Evolutionary conservation across 2,329 filamentous ascomycete species (phyloP), one percentile per base, ranked within the genome.

Genomic region (Colletotrichum echinochloae): DNA sequence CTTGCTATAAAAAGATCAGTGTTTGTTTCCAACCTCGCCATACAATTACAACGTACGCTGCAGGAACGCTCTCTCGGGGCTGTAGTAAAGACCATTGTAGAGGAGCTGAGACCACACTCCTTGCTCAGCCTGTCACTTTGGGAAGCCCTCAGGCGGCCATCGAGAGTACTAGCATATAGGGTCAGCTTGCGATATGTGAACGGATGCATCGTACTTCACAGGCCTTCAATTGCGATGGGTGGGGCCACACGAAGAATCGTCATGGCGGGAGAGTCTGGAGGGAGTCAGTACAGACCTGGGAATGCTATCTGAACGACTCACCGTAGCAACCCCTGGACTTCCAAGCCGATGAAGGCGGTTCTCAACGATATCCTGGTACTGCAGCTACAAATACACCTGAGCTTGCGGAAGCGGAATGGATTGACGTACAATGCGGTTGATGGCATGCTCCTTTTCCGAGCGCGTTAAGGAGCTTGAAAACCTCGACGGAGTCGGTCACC

Each of bases 401-500:
- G 39, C 39, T 41, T 41, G 39, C 39, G 39, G 9, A 18, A 44
- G 41, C 20, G 41, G 41, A n/a, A 20, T n/a, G 7, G 41, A 44
- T 9, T n/a, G 41, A 44, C 20, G 41, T 78, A 92, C 91, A 71
- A 93, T 90, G 75, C 91, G 85, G 72, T 91, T 91, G 71, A 93
- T 85, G 76, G 91, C 91, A 80, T 92, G 84, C 72, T 83, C 86
- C 77, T 86, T n/a, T 84, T 57, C 86, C 91, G 74, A 93, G 89
- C 72, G 86, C 81, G 81, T 92, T 92, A 74, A 88, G 84, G 30
- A 86, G 83, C 65, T 88, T 82, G 83, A 93, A 93, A 64, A 93
- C 82, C 75, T 91, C 88, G 49, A 92, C 83, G 1, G 89, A 84
- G 75, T 90, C 89, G 57, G 90, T 92, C 73, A 87, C 84, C 37